Percentiles rank a stretch among this genome's conserved stretches.
phyloP scores from a whole-genome alignment of 345 rosid genomes.

The Reutealis trisperma region DNA sequence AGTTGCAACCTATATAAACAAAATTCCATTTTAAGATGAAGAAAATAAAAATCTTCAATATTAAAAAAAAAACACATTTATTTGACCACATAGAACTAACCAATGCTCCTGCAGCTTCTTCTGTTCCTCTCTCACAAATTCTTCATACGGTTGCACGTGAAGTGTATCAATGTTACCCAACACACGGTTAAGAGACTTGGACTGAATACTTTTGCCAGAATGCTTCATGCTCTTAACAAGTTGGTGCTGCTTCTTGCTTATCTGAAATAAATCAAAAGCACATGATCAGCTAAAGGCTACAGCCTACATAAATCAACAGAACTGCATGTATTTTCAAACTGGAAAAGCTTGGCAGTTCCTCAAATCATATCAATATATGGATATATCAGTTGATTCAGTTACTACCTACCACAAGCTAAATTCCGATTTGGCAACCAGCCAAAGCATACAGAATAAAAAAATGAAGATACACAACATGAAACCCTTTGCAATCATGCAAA shows the following conservation, averaged over 20 bases:
- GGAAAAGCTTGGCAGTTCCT: not conserved
- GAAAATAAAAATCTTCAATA: conserved; percentile 8
- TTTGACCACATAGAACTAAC: conserved; percentile 49
- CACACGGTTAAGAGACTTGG: conserved; percentile 64
- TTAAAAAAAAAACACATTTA: conserved; percentile 20
- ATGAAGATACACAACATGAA: not conserved
- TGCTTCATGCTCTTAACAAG: conserved; percentile 85
- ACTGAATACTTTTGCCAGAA: conserved; percentile 79
- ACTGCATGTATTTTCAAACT: not conserved
- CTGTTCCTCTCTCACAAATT: conserved; percentile 84
- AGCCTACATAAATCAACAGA: conserved; percentile 6
- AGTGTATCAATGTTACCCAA: conserved; percentile 66
- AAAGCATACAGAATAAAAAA: not conserved
- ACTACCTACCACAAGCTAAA: not conserved
- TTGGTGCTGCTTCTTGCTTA: conserved; percentile 93
- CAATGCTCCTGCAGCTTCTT: conserved; percentile 80
- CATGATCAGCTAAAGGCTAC: conserved; percentile 23
- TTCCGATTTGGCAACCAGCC: not conserved
- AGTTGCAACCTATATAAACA: conserved; percentile 60
- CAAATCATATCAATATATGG: not conserved
- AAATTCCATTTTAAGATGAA: conserved; percentile 9
- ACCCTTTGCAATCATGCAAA: not conserved
- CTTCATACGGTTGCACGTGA: conserved; percentile 81
- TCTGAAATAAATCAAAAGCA: conserved; percentile 49
- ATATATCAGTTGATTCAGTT: conserved; percentile 2